Base-by-base conservation (phyloP, 1,284 basidiomycete genomes). In the Xerocomus amazonicus region DNA sequence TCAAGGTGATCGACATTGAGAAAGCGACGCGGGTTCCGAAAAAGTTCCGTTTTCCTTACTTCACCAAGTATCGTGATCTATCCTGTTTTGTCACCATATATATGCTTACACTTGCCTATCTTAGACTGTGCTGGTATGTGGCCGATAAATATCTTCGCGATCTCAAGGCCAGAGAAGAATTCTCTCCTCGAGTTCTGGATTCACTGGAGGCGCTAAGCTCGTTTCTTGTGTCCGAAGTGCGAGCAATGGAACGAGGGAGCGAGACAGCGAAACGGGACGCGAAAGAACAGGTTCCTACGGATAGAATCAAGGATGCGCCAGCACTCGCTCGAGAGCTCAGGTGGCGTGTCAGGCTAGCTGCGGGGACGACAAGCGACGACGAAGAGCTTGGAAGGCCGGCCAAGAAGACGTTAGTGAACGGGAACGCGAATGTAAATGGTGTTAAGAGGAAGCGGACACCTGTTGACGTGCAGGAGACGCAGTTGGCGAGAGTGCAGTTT, bases 21-120 rank as follows among this genome's bases (percentile, higher is more conserved):
- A 89, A 91, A 53, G 78, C 83, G 3, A 98, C 95, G 2, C 87
- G 90, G 51, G 96, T 98, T 0, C 94, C 96, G 0, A 92, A 90
- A 67, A 94, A 94, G 65, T 97, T 97, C 68, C 79, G 93, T 36
- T 99, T 95, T 61, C 96, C 96, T 0, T 75, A 83, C 63, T 92
- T 95, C 61, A 75, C 83, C 49, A 87, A 80, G 90, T 92, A 62
- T 44, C 78, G 31, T 29, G 12, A 31, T 31, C 43, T 54, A 14
- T 47, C 54, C 51, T 38, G 28, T 33, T 56, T 36, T 29, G 34
- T 46, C 9, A 17, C 34, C 17, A 6, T 16, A 19, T 6, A 26
- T 43, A 31, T 31, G 35, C 42, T 57, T 31, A 57, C 43, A 12
- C 16, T 36, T 14, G 12, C 37, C 48, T 41, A 19, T 48, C 36